Conservation (phyloP, 2,329 filamentous ascomycete genomes). For the Xylaria sp. region DNA sequence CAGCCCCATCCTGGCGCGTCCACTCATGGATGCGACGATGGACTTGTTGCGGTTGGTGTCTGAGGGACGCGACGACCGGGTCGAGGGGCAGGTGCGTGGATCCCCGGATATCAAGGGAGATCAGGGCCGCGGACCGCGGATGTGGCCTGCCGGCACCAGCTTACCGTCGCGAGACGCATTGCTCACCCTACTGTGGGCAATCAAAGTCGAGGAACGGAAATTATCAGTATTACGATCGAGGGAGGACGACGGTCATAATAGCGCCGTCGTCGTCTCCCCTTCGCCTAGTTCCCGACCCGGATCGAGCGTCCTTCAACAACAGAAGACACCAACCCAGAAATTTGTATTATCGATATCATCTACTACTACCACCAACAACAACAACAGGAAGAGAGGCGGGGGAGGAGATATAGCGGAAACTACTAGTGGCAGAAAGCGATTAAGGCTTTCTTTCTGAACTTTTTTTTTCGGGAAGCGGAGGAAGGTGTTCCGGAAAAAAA, state of each 20-base stretch:
- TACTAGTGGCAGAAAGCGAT: slow-evolving; percentile 21
- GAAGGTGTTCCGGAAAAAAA: slow-evolving; percentile 20
- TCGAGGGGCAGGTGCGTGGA: slow-evolving; percentile 42
- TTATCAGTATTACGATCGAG: slow-evolving; percentile 19
- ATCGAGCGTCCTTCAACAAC: slow-evolving; percentile 31
- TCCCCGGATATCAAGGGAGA: slow-evolving; percentile 42
- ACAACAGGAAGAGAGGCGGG: slow-evolving; percentile 29
- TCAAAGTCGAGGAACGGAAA: slow-evolving; percentile 40
- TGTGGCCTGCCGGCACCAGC: slow-evolving; percentile 41
- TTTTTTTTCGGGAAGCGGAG: neutral
- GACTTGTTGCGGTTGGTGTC: slow-evolving; percentile 72
- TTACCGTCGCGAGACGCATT: slow-evolving; percentile 42
- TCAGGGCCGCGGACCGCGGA: slow-evolving; percentile 38
- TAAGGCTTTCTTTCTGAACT: slow-evolving; percentile 27
- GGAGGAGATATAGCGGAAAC: slow-evolving; percentile 11
- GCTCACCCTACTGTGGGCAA: slow-evolving; percentile 41
- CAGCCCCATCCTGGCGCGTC: slow-evolving; percentile 76
- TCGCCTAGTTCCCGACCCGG: slow-evolving; percentile 31
- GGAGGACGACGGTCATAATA: slow-evolving; percentile 23
- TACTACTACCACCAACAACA: no score
- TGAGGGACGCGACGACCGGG: slow-evolving; percentile 56
- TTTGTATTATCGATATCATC: slow-evolving; percentile 30
- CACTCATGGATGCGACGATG: slow-evolving; percentile 73
- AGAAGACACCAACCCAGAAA: slow-evolving; percentile 31
- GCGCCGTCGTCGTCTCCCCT: no score